phyloP scores from a whole-genome alignment of 208 protist species.

The Acanthamoeba sp. region DNA sequence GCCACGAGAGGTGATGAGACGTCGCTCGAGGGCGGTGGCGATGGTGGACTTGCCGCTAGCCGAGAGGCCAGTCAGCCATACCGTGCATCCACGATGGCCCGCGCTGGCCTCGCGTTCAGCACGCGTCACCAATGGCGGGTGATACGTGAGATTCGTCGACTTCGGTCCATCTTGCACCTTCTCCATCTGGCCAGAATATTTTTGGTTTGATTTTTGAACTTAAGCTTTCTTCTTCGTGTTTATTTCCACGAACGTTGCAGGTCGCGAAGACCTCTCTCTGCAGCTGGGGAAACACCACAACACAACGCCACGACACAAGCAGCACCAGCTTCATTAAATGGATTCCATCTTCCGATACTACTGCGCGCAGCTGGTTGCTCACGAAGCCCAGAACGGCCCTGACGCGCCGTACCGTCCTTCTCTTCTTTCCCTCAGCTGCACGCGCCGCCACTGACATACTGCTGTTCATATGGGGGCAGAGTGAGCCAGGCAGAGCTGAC shows the following conservation, averaged over 20 bases:
- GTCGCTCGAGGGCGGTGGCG: slow-evolving; percentile 43
- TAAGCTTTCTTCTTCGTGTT: not conserved
- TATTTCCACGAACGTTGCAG: not conserved
- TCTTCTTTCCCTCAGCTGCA: no score
- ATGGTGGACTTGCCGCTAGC: slow-evolving; percentile 65
- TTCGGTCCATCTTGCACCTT: not conserved
- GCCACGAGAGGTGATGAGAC: not conserved
- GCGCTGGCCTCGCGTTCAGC: slow-evolving; percentile 3
- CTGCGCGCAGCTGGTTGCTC: not conserved
- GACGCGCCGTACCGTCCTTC: not conserved
- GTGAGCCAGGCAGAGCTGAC: no score
- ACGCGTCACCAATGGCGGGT: slow-evolving; percentile 38
- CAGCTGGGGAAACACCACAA: no score
- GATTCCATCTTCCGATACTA: not conserved
- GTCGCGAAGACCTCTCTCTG: no score
- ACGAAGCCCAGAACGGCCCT: not conserved
- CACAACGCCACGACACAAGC: not conserved
- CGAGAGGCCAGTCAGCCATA: slow-evolving; percentile 65
- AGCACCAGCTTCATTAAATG: not conserved
- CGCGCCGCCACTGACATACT: not conserved
- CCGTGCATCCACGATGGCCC: slow-evolving; percentile 57
- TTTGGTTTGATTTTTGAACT: not conserved
- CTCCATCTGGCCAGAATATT: not conserved
- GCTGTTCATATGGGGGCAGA: no score
- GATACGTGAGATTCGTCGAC: slow-evolving; percentile 60